Evolutionary conservation across 805 yeast species (phyloP).

Genomic region (Pichia pseudocactophila): DNA sequence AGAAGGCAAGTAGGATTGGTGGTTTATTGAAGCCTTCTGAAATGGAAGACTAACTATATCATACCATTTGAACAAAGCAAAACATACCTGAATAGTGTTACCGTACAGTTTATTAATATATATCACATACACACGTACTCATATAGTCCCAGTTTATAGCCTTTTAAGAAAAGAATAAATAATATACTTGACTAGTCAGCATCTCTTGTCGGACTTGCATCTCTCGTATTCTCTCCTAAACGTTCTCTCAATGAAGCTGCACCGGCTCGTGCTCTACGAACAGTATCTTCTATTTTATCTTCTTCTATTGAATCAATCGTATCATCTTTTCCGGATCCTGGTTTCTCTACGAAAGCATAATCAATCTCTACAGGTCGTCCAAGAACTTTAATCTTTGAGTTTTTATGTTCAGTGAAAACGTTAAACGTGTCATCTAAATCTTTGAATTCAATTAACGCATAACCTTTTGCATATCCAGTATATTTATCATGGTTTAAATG

Average conservation of each 20-base stretch:
- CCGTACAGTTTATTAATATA: too few relatives aligned
- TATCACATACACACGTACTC: too few relatives aligned
- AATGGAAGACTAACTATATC: constrained; percentile 51
- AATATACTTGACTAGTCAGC: too few relatives aligned
- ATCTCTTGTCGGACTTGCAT: background rate
- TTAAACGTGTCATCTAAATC: constrained; percentile 26
- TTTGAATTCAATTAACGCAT: constrained; percentile 33
- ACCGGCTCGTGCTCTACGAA: background rate
- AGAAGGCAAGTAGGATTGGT: constrained; percentile 79
- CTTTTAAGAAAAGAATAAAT: too few relatives aligned
- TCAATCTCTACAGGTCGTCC: constrained; percentile 28
- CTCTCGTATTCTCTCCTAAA: background rate
- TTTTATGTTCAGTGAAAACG: constrained; percentile 21
- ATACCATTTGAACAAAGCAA: background rate
- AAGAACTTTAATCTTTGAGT: constrained; percentile 25
- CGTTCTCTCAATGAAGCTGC: too few relatives aligned
- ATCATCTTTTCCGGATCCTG: background rate
- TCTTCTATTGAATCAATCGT: background rate
- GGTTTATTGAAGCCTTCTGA: constrained; percentile 93
- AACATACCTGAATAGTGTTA: too few relatives aligned
- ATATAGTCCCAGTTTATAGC: too few relatives aligned
- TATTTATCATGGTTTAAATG: constrained; percentile 36
- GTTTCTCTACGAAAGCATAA: constrained; percentile 30
- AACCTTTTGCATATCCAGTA: constrained; percentile 36
- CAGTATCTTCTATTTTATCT: background rate